Evolutionary conservation across 2,329 filamentous ascomycete species (phyloP), one percentile per base, ranked within the genome.

Genomic region (Colletotrichum sp.): DNA sequence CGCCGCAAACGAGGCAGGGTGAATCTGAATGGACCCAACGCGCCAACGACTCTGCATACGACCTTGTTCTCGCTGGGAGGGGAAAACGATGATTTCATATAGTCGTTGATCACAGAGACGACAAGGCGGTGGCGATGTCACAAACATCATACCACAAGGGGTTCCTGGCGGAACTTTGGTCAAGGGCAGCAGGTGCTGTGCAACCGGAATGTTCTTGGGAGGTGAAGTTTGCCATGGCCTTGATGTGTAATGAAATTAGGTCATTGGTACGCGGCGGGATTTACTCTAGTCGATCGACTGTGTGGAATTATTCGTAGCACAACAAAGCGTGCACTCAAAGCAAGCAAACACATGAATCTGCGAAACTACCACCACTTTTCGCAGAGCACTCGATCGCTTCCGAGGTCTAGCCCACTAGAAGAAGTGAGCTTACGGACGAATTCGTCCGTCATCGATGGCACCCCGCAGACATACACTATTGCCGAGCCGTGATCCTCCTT

Each of bases 401-500:
- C 77, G 67, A 86, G 77, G 3, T 78, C 79, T 2, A 81, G 63
- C 0, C 82, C 82, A 5, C 18, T 24, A 6, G 68, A 10, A 28
- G 83, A 81, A 4, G 83, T 86, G 10, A 91, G 79, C 24, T 88
- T 83, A 24, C 85, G 83, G 1, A 93, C 91, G 78, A 94, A 88
- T 66, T 90, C 87, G 81, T 95, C 94, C 2, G 93, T 94, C 93
- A 95, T 95, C 4, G 79, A 79, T 13, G 92, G 92, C 16, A 93
- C 89, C 2, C 93, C 93, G 80, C 94, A 95, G 1, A 95, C 84
- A 81, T 94, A 95, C 15, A 92, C 90, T 5, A 93, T 86, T 1
- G 88, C 87, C 3, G 84, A 82, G 1, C 81, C 78, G 66, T 83
- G 55, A 10, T 72, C 68, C 4, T 74, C 85, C 28, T 85, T 82